Percentiles rank a stretch among this genome's conserved stretches.
These are phyloP conservation scores for Psilocybe cubensis DNA, from an alignment of 768 basidiomycete genomes.

Conservation along the genomic window DNA sequence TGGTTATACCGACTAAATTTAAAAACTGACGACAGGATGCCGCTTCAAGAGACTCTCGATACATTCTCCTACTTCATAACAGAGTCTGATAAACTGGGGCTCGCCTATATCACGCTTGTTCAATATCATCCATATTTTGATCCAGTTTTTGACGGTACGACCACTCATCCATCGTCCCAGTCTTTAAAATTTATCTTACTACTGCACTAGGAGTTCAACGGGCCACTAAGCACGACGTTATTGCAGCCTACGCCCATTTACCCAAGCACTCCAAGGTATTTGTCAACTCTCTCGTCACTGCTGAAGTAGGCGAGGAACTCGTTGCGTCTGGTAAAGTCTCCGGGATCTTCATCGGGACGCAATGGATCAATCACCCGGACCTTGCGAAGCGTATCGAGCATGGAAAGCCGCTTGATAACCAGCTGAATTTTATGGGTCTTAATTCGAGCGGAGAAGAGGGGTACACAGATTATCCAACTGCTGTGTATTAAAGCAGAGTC, in stretches of 20 bases:
- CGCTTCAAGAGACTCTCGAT: conserved; percentile 44
- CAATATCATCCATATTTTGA: conserved; percentile 29
- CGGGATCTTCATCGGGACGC: conserved; percentile 39
- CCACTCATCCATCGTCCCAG: neutral
- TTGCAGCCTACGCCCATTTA: conserved; percentile 38
- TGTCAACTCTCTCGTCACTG: conserved; percentile 39
- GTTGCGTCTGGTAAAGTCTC: conserved; percentile 37
- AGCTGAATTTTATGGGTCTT: conserved; percentile 29
- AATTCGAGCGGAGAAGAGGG: conserved; percentile 28
- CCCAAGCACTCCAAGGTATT: conserved; percentile 42
- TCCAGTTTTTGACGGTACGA: conserved; percentile 32
- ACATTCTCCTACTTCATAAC: conserved; percentile 46
- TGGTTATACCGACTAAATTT: neutral
- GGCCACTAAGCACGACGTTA: conserved; percentile 42
- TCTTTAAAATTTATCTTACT: no score
- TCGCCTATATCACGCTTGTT: conserved; percentile 37
- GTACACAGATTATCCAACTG: conserved; percentile 11
- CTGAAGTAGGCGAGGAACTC: conserved; percentile 40
- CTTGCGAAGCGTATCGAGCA: conserved; percentile 38
- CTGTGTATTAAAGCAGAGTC: conserved; percentile 2
- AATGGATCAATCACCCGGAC: conserved; percentile 46
- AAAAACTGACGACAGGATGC: conserved; percentile 39
- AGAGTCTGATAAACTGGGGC: conserved; percentile 41
- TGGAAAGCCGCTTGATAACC: conserved; percentile 37
- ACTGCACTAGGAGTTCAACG: conserved; percentile 40